Evolutionary conservation across 176 grass and related monocot genomes (phyloP).

Genomic region (Rhipidocladum racemiflorum): DNA sequence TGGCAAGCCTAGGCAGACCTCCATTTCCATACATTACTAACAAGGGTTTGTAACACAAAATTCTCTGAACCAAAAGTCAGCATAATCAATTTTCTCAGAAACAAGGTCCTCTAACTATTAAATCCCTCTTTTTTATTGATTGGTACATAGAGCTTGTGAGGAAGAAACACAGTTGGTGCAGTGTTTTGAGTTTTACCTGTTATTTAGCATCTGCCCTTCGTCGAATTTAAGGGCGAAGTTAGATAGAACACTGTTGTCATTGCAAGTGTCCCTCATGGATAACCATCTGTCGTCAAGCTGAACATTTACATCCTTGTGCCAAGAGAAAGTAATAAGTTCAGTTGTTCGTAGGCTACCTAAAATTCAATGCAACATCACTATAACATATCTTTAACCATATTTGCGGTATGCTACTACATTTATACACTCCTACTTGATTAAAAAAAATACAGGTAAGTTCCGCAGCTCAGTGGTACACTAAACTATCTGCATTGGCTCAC

Average conservation of each 20-base stretch:
- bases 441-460: background rate
- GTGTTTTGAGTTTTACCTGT: background rate
- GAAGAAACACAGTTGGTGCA: background rate
- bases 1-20: background rate
- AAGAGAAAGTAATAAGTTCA: too few species aligned
- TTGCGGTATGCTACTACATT: too few species aligned
- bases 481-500: background rate
- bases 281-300: too few species aligned
- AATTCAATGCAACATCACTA: too few species aligned
- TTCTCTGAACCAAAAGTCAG: background rate
- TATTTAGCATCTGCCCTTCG: slow-evolving; percentile 25
- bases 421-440: too few species aligned
- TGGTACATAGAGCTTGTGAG: background rate
- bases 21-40: background rate
- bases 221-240: slow-evolving; percentile 63
- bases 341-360: too few species aligned
- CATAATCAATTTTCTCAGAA: background rate
- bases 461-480: background rate
- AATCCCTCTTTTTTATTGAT: background rate
- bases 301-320: too few species aligned
- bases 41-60: background rate
- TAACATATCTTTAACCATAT: too few species aligned
- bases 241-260: slow-evolving; percentile 62
- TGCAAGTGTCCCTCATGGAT: slow-evolving; percentile 56
- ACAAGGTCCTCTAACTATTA: background rate